Base-by-base conservation (phyloP, 257 asterid species). In the Petunia secreta region DNA sequence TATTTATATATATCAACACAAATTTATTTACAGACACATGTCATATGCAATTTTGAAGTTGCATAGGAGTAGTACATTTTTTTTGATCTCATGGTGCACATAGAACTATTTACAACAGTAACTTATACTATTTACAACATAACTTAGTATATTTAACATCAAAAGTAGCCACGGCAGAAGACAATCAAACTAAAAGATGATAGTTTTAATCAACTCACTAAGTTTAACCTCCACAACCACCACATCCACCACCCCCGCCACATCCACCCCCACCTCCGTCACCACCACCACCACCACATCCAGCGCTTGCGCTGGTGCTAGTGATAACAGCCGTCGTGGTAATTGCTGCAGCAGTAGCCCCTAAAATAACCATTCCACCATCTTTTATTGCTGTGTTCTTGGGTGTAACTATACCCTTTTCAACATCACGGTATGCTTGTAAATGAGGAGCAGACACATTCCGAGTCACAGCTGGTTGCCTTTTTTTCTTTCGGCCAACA, bases 261-360 rank as follows among this genome's bases (percentile, higher is more conserved):
- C 67, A 14, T 8, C 67, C 43, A 9, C 41, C 15, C 8, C 65
- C 65, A 5, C 63, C 16, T 15, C 25, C 6, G 7, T 16, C 65
- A 25, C 39, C 13, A 2, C 37, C 16, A 0, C 4, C 55, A 50
- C 14, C 57, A 52, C 15, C 57, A 52, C 48, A 5, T 1, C 43
- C 41, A 67, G 38, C 55, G 43, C 57, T 68, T 1, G 53, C 34
- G 0, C 43, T 41, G 43, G 38, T 38, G 43, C 57, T 68, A 3
- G 53, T 50, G 0, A 44, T 16, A 68, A 44, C 75, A 43, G 75
- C 2, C 0, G 57, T 8, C 0, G 57, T 16, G 15, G 37, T 40
- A n/a, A 44, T 40, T 16, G 75, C 44, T 8, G 75, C 75, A n/a
- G 75, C 57, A 68, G n/a, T 13, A 44, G 75, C 57, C 8, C 75